Percentiles rank a stretch among this genome's conserved stretches.
phyloP scores from a whole-genome alignment of 1,139 yeast genomes.

The Yamadazyma diddensiae region DNA sequence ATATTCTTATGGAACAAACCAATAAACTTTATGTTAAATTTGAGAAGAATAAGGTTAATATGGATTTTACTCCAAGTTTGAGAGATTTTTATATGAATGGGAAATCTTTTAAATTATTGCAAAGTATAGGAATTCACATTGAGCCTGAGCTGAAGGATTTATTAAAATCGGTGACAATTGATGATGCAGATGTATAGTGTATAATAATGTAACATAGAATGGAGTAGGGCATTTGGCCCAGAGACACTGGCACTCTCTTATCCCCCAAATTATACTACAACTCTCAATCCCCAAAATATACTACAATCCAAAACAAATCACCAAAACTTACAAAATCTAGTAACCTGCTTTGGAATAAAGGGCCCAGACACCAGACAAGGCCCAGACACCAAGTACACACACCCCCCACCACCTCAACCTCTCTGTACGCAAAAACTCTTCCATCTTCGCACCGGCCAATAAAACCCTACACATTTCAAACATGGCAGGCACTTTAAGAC shows the following conservation, averaged over 20 bases:
- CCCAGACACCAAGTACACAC: too few species aligned
- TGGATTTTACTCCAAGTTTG: constrained; percentile 21
- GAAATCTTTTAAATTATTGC: constrained; percentile 23
- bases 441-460: too few species aligned
- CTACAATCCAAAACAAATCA: neutral
- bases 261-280: too few species aligned
- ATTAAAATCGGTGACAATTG: constrained; percentile 1
- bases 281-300: neutral
- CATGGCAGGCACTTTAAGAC: constrained; percentile 48
- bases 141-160: constrained; percentile 6
- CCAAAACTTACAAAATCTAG: neutral
- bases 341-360: too few species aligned
- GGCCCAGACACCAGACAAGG: too few species aligned
- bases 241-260: too few species aligned
- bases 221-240: too few species aligned
- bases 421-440: too few species aligned
- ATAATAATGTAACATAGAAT: neutral
- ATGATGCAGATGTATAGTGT: constrained; percentile 1
- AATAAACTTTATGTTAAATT: constrained; percentile 32
- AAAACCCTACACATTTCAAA: constrained; percentile 5
- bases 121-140: constrained; percentile 21
- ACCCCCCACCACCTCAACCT: too few species aligned
- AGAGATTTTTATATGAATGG: constrained; percentile 31
- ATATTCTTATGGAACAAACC: constrained; percentile 38
- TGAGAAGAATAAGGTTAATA: constrained; percentile 16